These are phyloP conservation scores for Ustilago cynodontis DNA, from an alignment of 1,284 basidiomycete genomes.

Conservation along the genomic window DNA sequence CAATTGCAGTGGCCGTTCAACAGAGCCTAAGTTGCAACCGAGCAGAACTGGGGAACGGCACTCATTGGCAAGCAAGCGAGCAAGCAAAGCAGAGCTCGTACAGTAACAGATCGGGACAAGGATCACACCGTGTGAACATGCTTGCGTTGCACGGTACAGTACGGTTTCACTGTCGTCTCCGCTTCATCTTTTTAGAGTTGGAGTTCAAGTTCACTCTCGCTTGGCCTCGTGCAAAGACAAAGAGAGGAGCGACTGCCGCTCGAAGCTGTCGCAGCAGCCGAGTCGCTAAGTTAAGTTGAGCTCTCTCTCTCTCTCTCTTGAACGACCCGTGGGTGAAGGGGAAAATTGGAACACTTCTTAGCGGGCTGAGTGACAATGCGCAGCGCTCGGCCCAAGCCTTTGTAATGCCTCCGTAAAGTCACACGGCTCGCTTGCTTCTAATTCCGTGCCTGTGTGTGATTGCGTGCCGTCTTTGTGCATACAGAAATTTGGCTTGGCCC, in stretches of 20 bases:
- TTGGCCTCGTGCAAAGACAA: no score
- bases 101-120: no score
- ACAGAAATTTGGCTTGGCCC: neutral
- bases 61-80: no score
- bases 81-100: no score
- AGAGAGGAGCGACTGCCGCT: neutral
- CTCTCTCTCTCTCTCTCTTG: neutral
- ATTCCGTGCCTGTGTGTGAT: no score
- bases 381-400: no score
- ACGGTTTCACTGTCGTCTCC: no score
- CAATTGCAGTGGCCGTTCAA: neutral
- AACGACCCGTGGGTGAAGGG: constrained; percentile 13
- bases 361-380: no score
- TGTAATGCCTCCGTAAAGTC: constrained; percentile 18
- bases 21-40: neutral
- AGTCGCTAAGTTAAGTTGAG: neutral
- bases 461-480: neutral
- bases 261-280: neutral
- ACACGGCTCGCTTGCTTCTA: constrained; percentile 12
- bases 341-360: neutral
- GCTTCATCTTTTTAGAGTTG: no score
- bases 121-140: no score
- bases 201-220: no score
- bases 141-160: no score
- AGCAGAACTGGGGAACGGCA: constrained; percentile 7